phyloP scores from a whole-genome alignment of 2,329 filamentous ascomycete genomes.

The Microsporum audouinii region DNA sequence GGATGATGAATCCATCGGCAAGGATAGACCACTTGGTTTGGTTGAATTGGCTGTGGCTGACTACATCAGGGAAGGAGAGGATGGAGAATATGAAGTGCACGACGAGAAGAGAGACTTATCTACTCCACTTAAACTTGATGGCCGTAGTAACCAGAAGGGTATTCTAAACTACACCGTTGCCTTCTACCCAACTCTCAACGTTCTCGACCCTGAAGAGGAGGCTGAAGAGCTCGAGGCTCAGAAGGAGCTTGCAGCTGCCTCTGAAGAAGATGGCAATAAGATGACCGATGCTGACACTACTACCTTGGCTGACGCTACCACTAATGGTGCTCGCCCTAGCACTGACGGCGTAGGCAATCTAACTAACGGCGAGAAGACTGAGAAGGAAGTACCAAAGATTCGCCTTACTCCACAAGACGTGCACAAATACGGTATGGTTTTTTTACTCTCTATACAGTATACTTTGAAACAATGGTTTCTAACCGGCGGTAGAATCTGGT shows the following conservation, averaged over 20 bases:
- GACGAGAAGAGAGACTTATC: slow-evolving; percentile 60
- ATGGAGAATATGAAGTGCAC: slow-evolving; percentile 68
- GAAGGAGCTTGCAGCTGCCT: slow-evolving; percentile 13
- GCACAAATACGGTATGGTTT: slow-evolving; percentile 54
- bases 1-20: slow-evolving; percentile 87
- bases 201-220: slow-evolving; percentile 71
- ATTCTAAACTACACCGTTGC: slow-evolving; percentile 67
- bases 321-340: slow-evolving; percentile 19
- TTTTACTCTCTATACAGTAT: background rate
- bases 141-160: slow-evolving; percentile 65
- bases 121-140: slow-evolving; percentile 61
- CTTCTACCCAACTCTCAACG: slow-evolving; percentile 81
- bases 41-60: slow-evolving; percentile 67
- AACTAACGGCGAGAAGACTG: slow-evolving; percentile 37
- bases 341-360: slow-evolving; percentile 21
- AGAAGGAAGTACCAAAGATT: slow-evolving; percentile 60
- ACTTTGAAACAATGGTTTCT: slow-evolving; percentile 19
- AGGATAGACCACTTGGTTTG: slow-evolving; percentile 75
- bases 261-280: slow-evolving; percentile 21
- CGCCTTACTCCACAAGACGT: slow-evolving; percentile 70
- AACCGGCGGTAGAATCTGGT: slow-evolving; percentile 57
- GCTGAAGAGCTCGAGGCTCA: slow-evolving; percentile 32
- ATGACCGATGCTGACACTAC: slow-evolving; percentile 18
- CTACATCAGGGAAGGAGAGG: slow-evolving; percentile 65
- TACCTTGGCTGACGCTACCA: background rate